Percentiles rank a stretch among this genome's conserved stretches.
phyloP scores from a whole-genome alignment of 2,329 filamentous ascomycete genomes.

The Boeremia lycopersici region DNA sequence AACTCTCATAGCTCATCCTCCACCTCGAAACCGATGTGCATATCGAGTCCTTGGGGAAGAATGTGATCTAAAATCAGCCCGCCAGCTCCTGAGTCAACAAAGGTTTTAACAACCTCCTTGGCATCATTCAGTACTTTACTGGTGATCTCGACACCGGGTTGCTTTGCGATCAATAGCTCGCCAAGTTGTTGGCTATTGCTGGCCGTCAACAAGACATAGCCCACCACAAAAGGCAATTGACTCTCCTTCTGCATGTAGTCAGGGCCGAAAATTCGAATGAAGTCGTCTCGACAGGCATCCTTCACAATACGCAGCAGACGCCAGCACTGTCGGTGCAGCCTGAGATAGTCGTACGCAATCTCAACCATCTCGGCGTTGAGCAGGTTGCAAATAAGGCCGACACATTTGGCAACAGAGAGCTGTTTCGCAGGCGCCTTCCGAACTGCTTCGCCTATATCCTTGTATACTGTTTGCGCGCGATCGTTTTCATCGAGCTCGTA shows the following conservation, averaged over 20 bases:
- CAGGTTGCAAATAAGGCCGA: slow-evolving; percentile 34
- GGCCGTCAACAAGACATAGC: slow-evolving; percentile 49
- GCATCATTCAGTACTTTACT: slow-evolving; percentile 1
- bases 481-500: slow-evolving; percentile 22
- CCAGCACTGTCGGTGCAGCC: slow-evolving; percentile 52
- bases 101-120: background rate
- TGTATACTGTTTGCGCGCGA: slow-evolving; percentile 9
- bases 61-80: slow-evolving; percentile 2
- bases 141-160: background rate
- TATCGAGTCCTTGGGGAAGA: background rate
- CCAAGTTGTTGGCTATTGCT: slow-evolving; percentile 11
- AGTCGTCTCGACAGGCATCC: slow-evolving; percentile 35
- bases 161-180: background rate
- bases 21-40: background rate
- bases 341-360: slow-evolving; percentile 50
- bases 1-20: background rate
- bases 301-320: slow-evolving; percentile 44
- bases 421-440: slow-evolving; percentile 10
- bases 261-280: slow-evolving; percentile 43
- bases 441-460: slow-evolving; percentile 3
- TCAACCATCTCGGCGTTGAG: slow-evolving; percentile 49
- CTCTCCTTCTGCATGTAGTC: slow-evolving; percentile 49
- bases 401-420: slow-evolving; percentile 10
- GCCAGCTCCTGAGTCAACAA: background rate
- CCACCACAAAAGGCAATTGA: slow-evolving; percentile 51